phyloP scores from a whole-genome alignment of 495 filamentous ascomycete genomes.

The Aspergillus nanangensis region DNA sequence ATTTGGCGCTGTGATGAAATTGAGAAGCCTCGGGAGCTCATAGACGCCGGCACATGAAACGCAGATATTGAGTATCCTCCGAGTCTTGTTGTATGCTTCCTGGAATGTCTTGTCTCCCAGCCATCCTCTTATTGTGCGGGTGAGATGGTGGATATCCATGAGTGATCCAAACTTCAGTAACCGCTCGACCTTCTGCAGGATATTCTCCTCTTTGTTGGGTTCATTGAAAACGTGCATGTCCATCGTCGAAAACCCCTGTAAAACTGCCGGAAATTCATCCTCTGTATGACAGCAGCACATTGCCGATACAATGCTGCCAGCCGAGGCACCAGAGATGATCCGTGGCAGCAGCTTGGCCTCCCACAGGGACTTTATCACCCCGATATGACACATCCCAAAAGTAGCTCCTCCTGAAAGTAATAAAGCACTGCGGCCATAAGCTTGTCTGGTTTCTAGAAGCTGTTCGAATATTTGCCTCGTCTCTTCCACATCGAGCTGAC shows the following conservation, averaged over 20 bases:
- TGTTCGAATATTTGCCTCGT: slow-evolving; percentile 66
- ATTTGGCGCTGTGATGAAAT: slow-evolving; percentile 90
- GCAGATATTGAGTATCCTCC: slow-evolving; percentile 86
- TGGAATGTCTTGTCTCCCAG: slow-evolving; percentile 90
- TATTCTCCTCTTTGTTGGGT: slow-evolving; percentile 60
- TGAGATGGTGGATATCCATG: slow-evolving; percentile 77
- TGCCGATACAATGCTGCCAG: slow-evolving; percentile 88
- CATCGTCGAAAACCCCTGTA: slow-evolving; percentile 72
- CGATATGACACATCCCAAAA: slow-evolving; percentile 94
- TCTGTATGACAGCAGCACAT: slow-evolving; percentile 83
- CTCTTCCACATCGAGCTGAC: slow-evolving; percentile 50
- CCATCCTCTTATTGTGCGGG: slow-evolving; percentile 70
- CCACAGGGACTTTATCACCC: slow-evolving; percentile 83
- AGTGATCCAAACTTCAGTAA: slow-evolving; percentile 78
- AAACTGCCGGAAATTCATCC: slow-evolving; percentile 70
- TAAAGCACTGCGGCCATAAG: slow-evolving; percentile 83
- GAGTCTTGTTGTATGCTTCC: slow-evolving; percentile 89
- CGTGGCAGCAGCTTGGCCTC: slow-evolving; percentile 73
- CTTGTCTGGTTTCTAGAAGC: slow-evolving; percentile 73
- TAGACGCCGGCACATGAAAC: slow-evolving; percentile 85
- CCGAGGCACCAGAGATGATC: slow-evolving; percentile 90
- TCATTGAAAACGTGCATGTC: slow-evolving; percentile 82
- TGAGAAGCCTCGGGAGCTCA: slow-evolving; percentile 80
- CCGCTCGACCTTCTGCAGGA: slow-evolving; percentile 65
- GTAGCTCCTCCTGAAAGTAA: slow-evolving; percentile 87